These are phyloP conservation scores for Pseudisothecium myosuroides DNA, from an alignment of 225 moss, liverwort and hornwort species.

Conservation along the genomic window DNA sequence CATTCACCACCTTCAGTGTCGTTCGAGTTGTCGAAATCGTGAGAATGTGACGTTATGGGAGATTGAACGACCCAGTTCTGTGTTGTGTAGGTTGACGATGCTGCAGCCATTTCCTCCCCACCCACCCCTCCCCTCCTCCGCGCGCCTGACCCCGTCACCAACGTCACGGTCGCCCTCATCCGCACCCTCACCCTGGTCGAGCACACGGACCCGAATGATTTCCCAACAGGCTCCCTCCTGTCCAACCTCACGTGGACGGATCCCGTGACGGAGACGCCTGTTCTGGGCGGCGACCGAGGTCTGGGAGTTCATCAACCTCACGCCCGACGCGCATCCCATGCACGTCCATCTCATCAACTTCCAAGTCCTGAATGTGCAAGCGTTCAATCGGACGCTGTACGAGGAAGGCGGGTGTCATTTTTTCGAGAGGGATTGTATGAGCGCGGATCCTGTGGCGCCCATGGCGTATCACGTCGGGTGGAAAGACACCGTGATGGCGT, in stretches of 20 bases:
- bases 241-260: constrained; percentile 16
- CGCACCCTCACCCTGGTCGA: constrained; percentile 14
- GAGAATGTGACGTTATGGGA: not conserved
- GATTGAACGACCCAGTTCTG: not conserved
- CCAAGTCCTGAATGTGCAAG: constrained; percentile 6
- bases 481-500: constrained; percentile 34
- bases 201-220: not conserved
- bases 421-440: constrained; percentile 10
- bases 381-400: constrained; percentile 12
- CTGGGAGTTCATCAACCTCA: constrained; percentile 44
- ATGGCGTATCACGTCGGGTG: constrained; percentile 24
- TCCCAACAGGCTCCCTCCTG: not conserved
- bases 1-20: not conserved
- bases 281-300: constrained; percentile 2
- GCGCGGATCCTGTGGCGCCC: not conserved
- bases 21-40: not conserved
- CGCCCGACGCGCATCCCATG: constrained; percentile 43
- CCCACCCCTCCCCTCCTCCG: not conserved
- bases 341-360: constrained; percentile 41
- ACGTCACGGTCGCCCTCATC: not conserved
- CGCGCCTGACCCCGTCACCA: not conserved
- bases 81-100: not conserved
- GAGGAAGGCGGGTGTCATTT: not conserved
- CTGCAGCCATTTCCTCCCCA: not conserved
- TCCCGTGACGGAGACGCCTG: constrained; percentile 18